Evolutionary conservation across 306 rosid genomes (phyloP).

Genomic region (Pachyrhizus erosus): DNA sequence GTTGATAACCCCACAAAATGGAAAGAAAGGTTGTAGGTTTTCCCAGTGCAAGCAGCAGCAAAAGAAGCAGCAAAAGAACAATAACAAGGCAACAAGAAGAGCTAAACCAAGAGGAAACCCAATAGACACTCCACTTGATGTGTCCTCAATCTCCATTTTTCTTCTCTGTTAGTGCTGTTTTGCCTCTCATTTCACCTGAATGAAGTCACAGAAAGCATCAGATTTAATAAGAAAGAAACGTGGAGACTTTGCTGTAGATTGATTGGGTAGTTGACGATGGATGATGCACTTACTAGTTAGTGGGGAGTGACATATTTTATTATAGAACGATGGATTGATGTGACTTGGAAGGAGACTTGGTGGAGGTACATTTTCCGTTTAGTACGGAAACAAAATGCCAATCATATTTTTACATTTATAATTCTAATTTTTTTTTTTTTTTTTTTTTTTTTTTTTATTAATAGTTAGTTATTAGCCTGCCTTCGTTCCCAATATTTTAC

Average conservation of each 20-base stretch:
- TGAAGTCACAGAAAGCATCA: not conserved
- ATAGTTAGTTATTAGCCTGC: not conserved
- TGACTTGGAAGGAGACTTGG: constrained; percentile 6
- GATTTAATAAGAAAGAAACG: constrained; percentile 2
- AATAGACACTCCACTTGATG: constrained; percentile 42
- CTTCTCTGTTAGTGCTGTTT: not conserved
- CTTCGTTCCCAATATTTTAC: not conserved
- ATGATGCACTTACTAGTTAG: constrained; percentile 41
- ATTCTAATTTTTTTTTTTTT: no score
- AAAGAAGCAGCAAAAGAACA: constrained; percentile 55
- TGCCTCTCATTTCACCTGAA: constrained; percentile 42
- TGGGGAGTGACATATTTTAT: constrained; percentile 45
- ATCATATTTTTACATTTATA: not conserved
- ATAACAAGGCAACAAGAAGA: constrained; percentile 57
- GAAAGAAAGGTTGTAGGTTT: constrained; percentile 49
- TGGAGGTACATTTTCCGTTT: constrained; percentile 51
- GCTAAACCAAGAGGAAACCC: constrained; percentile 70
- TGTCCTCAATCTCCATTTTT: constrained; percentile 51
- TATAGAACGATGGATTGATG: not conserved
- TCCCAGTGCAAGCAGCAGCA: constrained; percentile 73
- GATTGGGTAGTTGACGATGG: constrained; percentile 29
- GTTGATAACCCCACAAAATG: not conserved
- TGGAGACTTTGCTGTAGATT: constrained; percentile 3
- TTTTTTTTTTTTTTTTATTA: no score
- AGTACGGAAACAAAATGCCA: constrained; percentile 45